These are phyloP conservation scores for Tulasnella sp. DNA, from an alignment of 768 basidiomycete genomes.

Conservation along the genomic window DNA sequence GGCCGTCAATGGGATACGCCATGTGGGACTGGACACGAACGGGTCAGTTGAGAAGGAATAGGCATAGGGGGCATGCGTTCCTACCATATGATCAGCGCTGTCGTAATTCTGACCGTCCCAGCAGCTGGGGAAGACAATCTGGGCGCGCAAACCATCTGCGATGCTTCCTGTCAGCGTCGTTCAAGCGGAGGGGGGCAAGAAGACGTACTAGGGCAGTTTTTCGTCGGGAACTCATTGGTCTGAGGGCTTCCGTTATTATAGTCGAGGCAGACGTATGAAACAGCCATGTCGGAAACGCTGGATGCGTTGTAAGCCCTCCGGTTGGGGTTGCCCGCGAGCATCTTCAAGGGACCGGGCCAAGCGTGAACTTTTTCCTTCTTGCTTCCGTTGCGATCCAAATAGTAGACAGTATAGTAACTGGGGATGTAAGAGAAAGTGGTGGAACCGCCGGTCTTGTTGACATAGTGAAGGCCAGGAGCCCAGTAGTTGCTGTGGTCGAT, in stretches of 20 bases:
- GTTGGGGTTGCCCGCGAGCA: constrained; percentile 34
- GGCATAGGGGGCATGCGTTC: background rate
- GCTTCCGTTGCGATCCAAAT: constrained; percentile 30
- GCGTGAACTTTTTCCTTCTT: constrained; percentile 30
- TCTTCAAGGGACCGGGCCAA: constrained; percentile 34
- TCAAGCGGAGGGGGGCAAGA: background rate
- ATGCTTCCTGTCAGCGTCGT: background rate
- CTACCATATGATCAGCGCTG: constrained; percentile 18
- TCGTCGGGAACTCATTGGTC: background rate
- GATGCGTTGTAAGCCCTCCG: constrained; percentile 29
- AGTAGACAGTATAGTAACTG: constrained; percentile 29
- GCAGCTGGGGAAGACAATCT: constrained; percentile 18
- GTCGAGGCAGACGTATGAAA: constrained; percentile 33
- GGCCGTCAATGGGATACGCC: constrained; percentile 7
- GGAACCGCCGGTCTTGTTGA: constrained; percentile 29
- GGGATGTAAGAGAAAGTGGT: constrained; percentile 29
- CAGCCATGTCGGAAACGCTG: constrained; percentile 29
- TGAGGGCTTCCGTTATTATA: constrained; percentile 14
- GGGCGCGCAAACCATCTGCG: constrained; percentile 18
- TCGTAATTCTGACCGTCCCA: constrained; percentile 20
- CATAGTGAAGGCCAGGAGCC: constrained; percentile 29
- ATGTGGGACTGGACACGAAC: constrained; percentile 10
- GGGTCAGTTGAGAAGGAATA: background rate
- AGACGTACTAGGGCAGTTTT: constrained; percentile 10
- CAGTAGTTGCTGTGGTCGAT: constrained; percentile 35